Conservation (phyloP, 1,284 basidiomycete species). For the Lentinula novae-zelandiae region DNA sequence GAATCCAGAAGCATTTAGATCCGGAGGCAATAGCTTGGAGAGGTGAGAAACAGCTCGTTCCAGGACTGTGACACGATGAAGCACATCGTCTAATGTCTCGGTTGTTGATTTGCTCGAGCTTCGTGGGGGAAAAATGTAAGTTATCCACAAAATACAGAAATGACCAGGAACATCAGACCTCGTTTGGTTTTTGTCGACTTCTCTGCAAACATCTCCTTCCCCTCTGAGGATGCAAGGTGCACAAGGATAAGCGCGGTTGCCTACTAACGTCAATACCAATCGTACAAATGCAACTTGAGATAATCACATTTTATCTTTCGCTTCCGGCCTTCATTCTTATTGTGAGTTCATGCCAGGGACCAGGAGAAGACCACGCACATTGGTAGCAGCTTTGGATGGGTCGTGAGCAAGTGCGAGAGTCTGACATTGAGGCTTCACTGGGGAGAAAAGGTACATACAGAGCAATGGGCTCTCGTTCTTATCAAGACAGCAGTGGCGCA, state of each 20-base stretch:
- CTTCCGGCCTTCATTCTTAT: conserved; percentile 13
- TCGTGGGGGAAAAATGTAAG: background rate
- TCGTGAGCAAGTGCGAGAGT: conserved; percentile 11
- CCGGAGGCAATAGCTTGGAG: conserved; percentile 11
- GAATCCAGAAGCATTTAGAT: background rate
- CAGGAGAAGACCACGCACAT: conserved; percentile 9
- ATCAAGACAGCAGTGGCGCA: background rate
- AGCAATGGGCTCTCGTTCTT: background rate
- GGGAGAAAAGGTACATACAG: background rate
- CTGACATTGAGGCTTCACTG: background rate
- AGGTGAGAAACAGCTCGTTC: conserved; percentile 15
- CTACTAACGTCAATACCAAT: background rate
- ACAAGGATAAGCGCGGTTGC: conserved; percentile 18
- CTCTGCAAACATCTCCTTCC: conserved; percentile 17
- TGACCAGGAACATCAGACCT: conserved; percentile 7
- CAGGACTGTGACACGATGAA: conserved; percentile 14
- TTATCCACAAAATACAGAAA: background rate
- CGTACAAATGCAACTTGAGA: background rate
- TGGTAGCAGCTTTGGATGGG: conserved; percentile 20
- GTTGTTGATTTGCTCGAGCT: conserved; percentile 10
- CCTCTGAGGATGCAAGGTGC: conserved; percentile 18
- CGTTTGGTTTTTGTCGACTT: conserved; percentile 15
- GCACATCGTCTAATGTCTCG: conserved; percentile 14
- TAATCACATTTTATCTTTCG: conserved; percentile 19
- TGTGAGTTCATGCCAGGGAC: background rate